These are phyloP conservation scores for Neurospora tetrasperma DNA, from an alignment of 495 filamentous ascomycete species.

Conservation along the genomic window DNA sequence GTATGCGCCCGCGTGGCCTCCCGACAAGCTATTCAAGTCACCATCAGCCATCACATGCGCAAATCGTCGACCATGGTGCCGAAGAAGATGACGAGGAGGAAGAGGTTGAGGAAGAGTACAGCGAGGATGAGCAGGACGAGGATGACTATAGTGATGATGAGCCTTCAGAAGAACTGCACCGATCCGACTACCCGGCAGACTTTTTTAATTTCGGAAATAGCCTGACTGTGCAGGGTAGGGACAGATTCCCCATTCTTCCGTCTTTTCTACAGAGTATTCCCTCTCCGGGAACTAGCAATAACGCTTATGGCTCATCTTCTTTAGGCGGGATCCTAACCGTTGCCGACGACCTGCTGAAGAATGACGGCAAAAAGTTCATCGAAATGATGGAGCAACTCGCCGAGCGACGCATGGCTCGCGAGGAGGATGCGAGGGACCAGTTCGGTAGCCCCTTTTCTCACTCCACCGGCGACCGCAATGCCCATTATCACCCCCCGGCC, in stretches of 20 bases:
- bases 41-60: slow-evolving; percentile 41
- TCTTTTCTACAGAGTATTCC: slow-evolving; percentile 29
- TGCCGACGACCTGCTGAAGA: slow-evolving; percentile 95
- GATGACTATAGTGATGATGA: slow-evolving; percentile 46
- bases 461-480: slow-evolving; percentile 31
- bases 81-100: slow-evolving; percentile 56
- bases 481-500: slow-evolving; percentile 42
- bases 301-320: slow-evolving; percentile 35
- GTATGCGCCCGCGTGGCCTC: slow-evolving; percentile 38
- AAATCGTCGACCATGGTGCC: slow-evolving; percentile 48
- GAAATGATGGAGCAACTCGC: slow-evolving; percentile 99
- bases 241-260: slow-evolving; percentile 28
- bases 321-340: slow-evolving; percentile 96
- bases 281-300: slow-evolving; percentile 22
- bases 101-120: slow-evolving; percentile 25
- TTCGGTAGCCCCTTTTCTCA: slow-evolving; percentile 51
- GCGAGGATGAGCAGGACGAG: slow-evolving; percentile 42
- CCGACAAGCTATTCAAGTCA: slow-evolving; percentile 33
- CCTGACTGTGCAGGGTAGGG: slow-evolving; percentile 88
- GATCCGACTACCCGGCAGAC: slow-evolving; percentile 60
- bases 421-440: slow-evolving; percentile 78
- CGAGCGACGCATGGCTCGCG: slow-evolving; percentile 91
- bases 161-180: slow-evolving; percentile 44
- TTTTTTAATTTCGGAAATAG: slow-evolving; percentile 98
- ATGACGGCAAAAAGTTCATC: slow-evolving; percentile 99